Base-by-base conservation (phyloP, 495 filamentous ascomycete genomes). In the Endocarpon pusillum region DNA sequence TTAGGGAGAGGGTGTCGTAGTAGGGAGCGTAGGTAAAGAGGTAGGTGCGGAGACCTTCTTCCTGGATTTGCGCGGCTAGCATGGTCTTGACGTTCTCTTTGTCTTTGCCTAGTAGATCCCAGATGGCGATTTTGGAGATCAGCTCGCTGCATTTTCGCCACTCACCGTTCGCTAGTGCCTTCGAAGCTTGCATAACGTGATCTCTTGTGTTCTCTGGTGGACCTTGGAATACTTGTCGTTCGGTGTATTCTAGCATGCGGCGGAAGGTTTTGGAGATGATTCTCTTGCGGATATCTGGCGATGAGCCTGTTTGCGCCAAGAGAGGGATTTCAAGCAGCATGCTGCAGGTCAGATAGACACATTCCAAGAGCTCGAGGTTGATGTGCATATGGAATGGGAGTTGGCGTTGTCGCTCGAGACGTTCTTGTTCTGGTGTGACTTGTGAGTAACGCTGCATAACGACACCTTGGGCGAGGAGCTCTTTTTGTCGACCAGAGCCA, bases 351-450 rank as follows among this genome's bases (percentile, higher is more conserved):
- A 99, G 75, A 58, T 99, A 99, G 39, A 94, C 86, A 49, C 87
- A 96, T 55, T 99, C 89, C 3, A 99, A 73, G 19, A 99, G 71
- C 47, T 99, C 89, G 15, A 99, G 69, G 65, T 99, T 99, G 66
- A 99, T 96, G 67, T 99, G 89, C 82, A 94, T 93, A 62, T 99
- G 89, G 72, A 99, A 99, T 27, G 89, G 89, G 39, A 99, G 67
- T 59, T 96, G 89, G 40, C 89, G 74, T 54, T 96, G 89, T 42
- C 85, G 75, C 57, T 99, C 89, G 17, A 96, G 70, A 41, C 87
- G 78, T 58, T 99, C 89, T 55, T 96, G 91, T 61, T 99, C 89
- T 3, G 89, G 91, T 12, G 82, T 82, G 37, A 96, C 86, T 46
- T 89, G 86, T 20, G 73, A 81, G 61, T 80, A 99, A 25, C 89